Conservation (phyloP, 2,329 filamentous ascomycete species). For the Ophiostoma sp. region DNA sequence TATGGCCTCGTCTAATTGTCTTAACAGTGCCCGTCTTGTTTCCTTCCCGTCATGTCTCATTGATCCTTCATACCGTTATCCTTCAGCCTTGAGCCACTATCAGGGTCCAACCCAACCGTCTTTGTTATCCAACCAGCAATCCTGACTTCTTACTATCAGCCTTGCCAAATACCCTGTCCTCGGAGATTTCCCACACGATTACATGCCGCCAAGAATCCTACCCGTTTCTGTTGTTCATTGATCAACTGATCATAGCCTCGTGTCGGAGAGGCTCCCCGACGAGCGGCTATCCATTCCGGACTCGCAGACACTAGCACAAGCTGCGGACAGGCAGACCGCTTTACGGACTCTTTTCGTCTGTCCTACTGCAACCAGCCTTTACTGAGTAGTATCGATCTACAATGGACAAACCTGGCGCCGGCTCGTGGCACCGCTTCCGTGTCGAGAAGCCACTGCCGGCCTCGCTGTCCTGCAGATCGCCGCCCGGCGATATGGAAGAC, state of each 20-base stretch:
- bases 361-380: background rate
- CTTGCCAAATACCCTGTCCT: background rate
- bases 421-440: conserved; percentile 31
- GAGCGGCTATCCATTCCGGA: background rate
- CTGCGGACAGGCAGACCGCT: background rate
- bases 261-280: conserved; percentile 3
- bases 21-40: background rate
- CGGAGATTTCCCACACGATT: background rate
- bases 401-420: conserved; percentile 21
- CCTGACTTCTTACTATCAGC: background rate
- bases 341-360: background rate
- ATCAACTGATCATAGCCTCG: background rate
- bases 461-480: background rate
- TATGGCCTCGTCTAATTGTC: background rate
- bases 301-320: background rate
- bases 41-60: background rate
- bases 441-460: conserved; percentile 27
- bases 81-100: background rate
- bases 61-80: background rate
- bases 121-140: background rate
- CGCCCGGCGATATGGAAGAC: background rate
- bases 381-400: background rate
- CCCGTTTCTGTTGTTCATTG: background rate
- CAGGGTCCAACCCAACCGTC: background rate
- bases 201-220: background rate